Base-by-base conservation (phyloP, 164 flowering plant species). In the Warburgia ugandensis region DNA sequence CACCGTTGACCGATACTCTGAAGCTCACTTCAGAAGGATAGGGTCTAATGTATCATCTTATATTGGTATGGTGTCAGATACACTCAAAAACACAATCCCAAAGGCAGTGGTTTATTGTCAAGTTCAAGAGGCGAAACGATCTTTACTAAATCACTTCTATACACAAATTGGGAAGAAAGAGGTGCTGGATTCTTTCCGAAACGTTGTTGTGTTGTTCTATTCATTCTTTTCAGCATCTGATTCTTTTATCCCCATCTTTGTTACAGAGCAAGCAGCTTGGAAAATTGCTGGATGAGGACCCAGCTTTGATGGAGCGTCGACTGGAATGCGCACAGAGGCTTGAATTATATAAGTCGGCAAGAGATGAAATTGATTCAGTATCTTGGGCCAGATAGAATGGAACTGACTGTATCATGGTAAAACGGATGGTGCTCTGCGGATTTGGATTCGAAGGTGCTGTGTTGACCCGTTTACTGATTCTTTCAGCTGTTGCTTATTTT, bases 351-450 rank as follows among this genome's bases (percentile, higher is more conserved):
- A 89, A 83, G 74, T 60, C 86, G 10, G 95, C 97, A 4, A 67
- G 95, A 56, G 97, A 85, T 46, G 95, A 89, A 64, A 70, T 89
- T 38, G 97, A 89, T 54, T 72, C 87, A 7, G 97, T 81, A 3
- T 64, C 90, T 16, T 89, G 87, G 89, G 73, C 45, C 11, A 65
- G 86, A 53, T 88, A 36, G 45, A 36, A 19, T 19, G 37, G 9
- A 13, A 42, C n/a, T n/a, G n/a, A n/a, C n/a, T n/a, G n/a, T n/a
- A n/a, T n/a, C n/a, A n/a, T n/a, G n/a, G n/a, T n/a, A n/a, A n/a
- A n/a, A n/a, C n/a, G n/a, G n/a, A n/a, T n/a, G n/a, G n/a, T n/a
- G n/a, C n/a, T n/a, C n/a, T n/a, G n/a, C n/a, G n/a, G n/a, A n/a
- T n/a, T n/a, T n/a, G n/a, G n/a, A n/a, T n/a, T n/a, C n/a, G n/a